A percentile compares a stretch with the other conserved stretches of the same genome.
phyloP scores from a whole-genome alignment of 164 flowering plant genomes.

The Paratinospora sagittata region DNA sequence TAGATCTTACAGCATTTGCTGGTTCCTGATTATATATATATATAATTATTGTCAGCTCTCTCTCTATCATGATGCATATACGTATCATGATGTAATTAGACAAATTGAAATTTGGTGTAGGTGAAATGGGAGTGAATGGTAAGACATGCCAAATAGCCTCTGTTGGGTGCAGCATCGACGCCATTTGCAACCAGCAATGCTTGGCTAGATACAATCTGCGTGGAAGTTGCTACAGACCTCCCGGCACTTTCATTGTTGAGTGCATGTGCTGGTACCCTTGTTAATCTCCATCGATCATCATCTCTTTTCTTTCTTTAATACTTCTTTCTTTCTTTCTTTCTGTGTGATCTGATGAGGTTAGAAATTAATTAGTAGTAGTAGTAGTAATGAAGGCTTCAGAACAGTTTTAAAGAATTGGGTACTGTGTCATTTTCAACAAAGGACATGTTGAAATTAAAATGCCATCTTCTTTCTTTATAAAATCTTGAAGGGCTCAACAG shows the following conservation, averaged over 20 bases:
- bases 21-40: too few relatives aligned
- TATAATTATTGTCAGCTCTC: not conserved
- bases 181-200: conserved; percentile 7
- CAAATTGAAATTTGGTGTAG: not conserved
- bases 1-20: too few relatives aligned
- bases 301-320: too few relatives aligned
- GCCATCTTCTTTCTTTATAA: too few relatives aligned
- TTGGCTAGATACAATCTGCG: not conserved
- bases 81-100: too few relatives aligned
- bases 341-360: too few relatives aligned
- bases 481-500: too few relatives aligned
- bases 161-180: not conserved
- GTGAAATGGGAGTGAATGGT: not conserved
- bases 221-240: conserved; percentile 15
- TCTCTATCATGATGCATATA: too few relatives aligned
- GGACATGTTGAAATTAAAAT: too few relatives aligned
- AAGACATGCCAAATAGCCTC: conserved; percentile 12
- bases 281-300: not conserved
- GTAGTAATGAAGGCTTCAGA: not conserved
- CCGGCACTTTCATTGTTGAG: conserved; percentile 9
- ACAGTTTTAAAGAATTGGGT: not conserved
- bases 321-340: too few relatives aligned
- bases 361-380: not conserved
- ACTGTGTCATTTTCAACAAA: too few relatives aligned
- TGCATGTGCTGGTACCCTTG: conserved; percentile 16